Evolutionary conservation across 257 asterid species (phyloP), one percentile per base, ranked within the genome.

Genomic region (Misopates orontium): DNA sequence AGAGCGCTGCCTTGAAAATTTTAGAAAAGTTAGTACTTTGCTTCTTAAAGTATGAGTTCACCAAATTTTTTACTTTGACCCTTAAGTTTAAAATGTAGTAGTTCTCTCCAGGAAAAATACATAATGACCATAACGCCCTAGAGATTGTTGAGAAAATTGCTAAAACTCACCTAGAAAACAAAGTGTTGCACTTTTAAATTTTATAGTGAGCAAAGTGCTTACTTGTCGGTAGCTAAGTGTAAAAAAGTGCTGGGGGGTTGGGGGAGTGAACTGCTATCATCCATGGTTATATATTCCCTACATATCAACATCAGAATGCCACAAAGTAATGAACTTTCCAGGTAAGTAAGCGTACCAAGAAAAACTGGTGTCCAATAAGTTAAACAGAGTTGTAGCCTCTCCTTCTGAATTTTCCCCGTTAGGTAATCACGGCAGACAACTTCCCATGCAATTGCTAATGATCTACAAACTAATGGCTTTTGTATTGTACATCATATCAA

Each of bases 401-500:
- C 77, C 60, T 20, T 39, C 36, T 23, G 45, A 49, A 28, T 28
- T 28, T 25, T 68, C 17, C 21, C 14, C n/a, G 8, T 55, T 16
- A 24, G 40, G 40, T 55, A 12, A 23, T 15, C 20, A 24, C 17
- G 40, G 60, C 41, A 55, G 60, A 55, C 28, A 12, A 13, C 10
- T 54, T 10, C 13, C 39, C 50, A 63, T 28, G 17, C 40, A 60
- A 32, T 44, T 36, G 31, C 13, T 50, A 50, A 20, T 22, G 45
- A 52, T 71, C 74, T 42, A 55, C 48, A 66, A 23, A 50, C 39
- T 53, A 41, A 54, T 50, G 51, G 58, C n/a, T 56, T 39, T 67
- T 24, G 64, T 77, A 36, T 70, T 56, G 39, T 60, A 15, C 51
- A 73, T 75, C 73, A 65, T 61, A 60, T 73, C 76, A 48, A 56